These are phyloP conservation scores for Podaxis sp. DNA, from an alignment of 768 basidiomycete genomes.

Conservation along the genomic window DNA sequence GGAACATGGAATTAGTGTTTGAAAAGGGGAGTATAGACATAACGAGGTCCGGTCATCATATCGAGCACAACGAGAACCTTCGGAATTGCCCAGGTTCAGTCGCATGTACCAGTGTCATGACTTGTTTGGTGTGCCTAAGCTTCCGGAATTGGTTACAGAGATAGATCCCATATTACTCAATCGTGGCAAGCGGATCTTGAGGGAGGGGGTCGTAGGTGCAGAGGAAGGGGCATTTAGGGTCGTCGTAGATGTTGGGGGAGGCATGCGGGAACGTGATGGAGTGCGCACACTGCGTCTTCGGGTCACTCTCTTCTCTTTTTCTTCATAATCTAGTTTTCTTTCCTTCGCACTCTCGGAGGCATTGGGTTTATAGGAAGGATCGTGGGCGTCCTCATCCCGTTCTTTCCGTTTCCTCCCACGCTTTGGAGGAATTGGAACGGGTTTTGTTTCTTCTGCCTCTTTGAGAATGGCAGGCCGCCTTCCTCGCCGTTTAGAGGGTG, in stretches of 20 bases:
- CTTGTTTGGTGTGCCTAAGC: slow-evolving; percentile 27
- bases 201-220: slow-evolving; percentile 40
- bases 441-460: slow-evolving; percentile 27
- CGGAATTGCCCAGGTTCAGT: background rate
- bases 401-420: slow-evolving; percentile 43
- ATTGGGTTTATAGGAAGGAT: slow-evolving; percentile 9
- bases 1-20: slow-evolving; percentile 9
- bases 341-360: slow-evolving; percentile 17
- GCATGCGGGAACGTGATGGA: slow-evolving; percentile 26
- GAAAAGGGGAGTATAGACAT: slow-evolving; percentile 4
- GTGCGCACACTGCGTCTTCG: slow-evolving; percentile 29
- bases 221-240: slow-evolving; percentile 10
- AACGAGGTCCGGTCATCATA: background rate
- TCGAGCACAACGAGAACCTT: background rate
- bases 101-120: slow-evolving; percentile 18
- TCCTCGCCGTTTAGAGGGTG: slow-evolving; percentile 21
- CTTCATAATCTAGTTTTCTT: slow-evolving; percentile 24
- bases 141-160: slow-evolving; percentile 22
- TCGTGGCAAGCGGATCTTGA: slow-evolving; percentile 57
- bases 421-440: slow-evolving; percentile 25
- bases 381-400: slow-evolving; percentile 37
- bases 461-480: slow-evolving; percentile 20
- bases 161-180: slow-evolving; percentile 31
- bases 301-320: slow-evolving; percentile 25
- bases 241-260: slow-evolving; percentile 26